Base-by-base conservation (phyloP, 257 asterid genomes). In the Primulina huaijiensis region DNA sequence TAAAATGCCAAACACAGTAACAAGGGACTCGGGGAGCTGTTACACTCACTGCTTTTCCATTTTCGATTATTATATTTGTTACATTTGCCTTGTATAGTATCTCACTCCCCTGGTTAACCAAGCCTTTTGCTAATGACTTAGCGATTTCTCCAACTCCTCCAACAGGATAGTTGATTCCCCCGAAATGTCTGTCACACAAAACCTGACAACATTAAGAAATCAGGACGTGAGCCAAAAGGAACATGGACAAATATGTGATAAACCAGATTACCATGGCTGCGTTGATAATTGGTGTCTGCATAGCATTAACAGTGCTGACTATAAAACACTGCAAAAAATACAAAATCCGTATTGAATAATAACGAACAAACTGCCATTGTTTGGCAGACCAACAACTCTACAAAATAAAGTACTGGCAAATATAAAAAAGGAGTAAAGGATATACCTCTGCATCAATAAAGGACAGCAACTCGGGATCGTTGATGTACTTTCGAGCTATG, bases 71-170 rank as follows among this genome's bases (percentile, higher is more conserved):
- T 73, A 94, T 89, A 82, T 74, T 80, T 33, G 95, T 85, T 65
- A 82, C 97, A 75, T 91, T 89, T 70, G 99, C 93, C 80, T 83
- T 84, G 74, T 91, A 91, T 37, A 89, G 86, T 75, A 94, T 91
- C 80, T 83, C 84, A 50, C 97, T 88, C 35, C 96, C 97, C 62
- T 85, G 81, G 76, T 80, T 76, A 75, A 74, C 84, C 84, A 94
- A 85, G 21, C 97, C 97, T 76, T 87, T 83, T 20, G 96, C 95
- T 70, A 94, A 77, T 19, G 97, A 87, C 86, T 94, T 91, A 10
- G 97, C 89, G 72, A 94, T 94, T 83, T 89, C 95, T 67, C 99
- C 99, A 62, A 94, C 97, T 40, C 99, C 97, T 66, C 99, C 99
- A 67, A 89, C 90, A 5, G 99, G 97, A 75, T 94, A 94, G 84